Evolutionary conservation across 441 rosid species (phyloP), one percentile per base, ranked within the genome.

Genomic region (Raphanus hybrid): DNA sequence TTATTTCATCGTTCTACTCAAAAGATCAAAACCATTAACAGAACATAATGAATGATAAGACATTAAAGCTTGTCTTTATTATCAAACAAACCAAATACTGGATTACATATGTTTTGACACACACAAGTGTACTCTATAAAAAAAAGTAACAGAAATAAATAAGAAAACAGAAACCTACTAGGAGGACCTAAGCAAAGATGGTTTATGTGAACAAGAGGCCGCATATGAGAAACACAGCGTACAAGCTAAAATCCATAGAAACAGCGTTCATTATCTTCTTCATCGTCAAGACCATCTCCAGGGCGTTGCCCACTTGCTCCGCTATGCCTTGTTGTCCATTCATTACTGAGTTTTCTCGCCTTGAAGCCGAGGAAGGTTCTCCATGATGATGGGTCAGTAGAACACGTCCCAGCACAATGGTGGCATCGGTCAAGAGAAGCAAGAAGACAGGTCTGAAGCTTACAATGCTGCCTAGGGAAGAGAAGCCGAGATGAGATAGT

Each of bases 401-500:
- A 69, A 91, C 81, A 14, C 54, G 73, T 1, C 80, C 84, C 9
- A 88, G 71, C 76, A 91, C 90, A 29, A 87, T 73, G 0, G 97
- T 88, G 18, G 80, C 10, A 68, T 88, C 84, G 20, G 93, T 89
- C 60, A 92, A 74, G 77, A 91, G 71, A 67, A 91, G 82, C 41
- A 91, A 84, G 83, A 77, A 89, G 75, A 95, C 88, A 69, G 99
- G 98, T 83, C 88, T 81, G 52, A 84, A 85, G 83, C 86, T 83
- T 72, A 89, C 69, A 20, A 91, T 45, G 76, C 77, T 80, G 70
- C 90, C 85, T 7, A 87, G 75, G 10, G 87, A 58, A 52, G 93
- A 93, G 81, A 90, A 84, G 20, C 91, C 90, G 27, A 84, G 59
- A 67, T 81, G 67, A 14, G 87, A 88, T 8, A 87, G 66, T 75